phyloP scores from a whole-genome alignment of 371 early-diverging fungal species.

The Mucor racemosus region DNA sequence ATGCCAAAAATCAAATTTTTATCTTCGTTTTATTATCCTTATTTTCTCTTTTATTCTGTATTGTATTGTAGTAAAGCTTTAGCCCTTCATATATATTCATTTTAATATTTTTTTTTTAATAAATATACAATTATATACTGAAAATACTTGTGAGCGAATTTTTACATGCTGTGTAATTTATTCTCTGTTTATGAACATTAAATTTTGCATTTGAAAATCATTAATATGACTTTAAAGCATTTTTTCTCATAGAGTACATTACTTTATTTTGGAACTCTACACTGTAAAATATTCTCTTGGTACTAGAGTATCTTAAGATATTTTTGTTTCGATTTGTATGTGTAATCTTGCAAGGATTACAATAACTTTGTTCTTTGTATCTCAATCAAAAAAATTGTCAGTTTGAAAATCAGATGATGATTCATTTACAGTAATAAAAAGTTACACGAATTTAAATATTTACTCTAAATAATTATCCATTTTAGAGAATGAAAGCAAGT shows the following conservation, averaged over 20 bases:
- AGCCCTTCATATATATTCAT: not conserved
- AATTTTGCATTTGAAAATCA: too few relatives aligned
- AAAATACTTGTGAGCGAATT: too few relatives aligned
- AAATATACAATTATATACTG: not conserved
- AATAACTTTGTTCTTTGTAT: too few relatives aligned
- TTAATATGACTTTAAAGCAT: too few relatives aligned
- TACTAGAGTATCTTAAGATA: too few relatives aligned
- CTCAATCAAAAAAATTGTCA: not conserved
- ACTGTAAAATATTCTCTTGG: too few relatives aligned
- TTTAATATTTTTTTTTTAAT: not conserved
- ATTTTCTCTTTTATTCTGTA: not conserved
- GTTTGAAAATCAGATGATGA: conserved; percentile 6
- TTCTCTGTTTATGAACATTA: too few relatives aligned
- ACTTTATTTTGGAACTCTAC: too few relatives aligned
- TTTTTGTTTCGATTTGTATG: too few relatives aligned
- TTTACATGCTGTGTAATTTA: too few relatives aligned
- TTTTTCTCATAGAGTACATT: too few relatives aligned
- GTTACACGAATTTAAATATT: not conserved
- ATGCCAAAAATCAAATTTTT: not conserved
- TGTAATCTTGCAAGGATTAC: too few relatives aligned
- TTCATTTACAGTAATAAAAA: not conserved
- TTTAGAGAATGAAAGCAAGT: not conserved
- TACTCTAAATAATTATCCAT: not conserved
- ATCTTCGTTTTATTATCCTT: conserved; percentile 7
- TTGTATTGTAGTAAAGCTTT: not conserved